Evolutionary conservation across 2,329 filamentous ascomycete species (phyloP).

Genomic region (Amesomyces nigricolor): DNA sequence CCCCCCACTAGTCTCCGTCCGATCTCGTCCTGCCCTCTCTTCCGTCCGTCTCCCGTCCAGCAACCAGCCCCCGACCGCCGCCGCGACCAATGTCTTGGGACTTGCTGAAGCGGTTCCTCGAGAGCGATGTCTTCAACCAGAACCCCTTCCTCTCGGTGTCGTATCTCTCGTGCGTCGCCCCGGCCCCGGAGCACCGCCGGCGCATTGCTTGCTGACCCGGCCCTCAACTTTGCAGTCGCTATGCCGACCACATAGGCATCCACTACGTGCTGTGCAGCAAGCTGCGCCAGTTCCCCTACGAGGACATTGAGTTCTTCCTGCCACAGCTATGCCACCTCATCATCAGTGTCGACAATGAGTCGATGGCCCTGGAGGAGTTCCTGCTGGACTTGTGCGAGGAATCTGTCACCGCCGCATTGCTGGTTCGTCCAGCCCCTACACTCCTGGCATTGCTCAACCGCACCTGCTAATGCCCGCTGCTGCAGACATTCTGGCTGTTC

Average conservation of each 20-base stretch:
- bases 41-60: constrained; percentile 7
- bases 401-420: constrained; percentile 74
- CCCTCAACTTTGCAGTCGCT: constrained; percentile 54
- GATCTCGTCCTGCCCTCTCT: constrained; percentile 13
- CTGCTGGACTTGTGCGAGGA: constrained; percentile 81
- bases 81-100: constrained; percentile 60
- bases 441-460: not conserved
- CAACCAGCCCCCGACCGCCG: constrained; percentile 8
- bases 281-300: constrained; percentile 81
- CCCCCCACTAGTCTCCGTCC: constrained; percentile 4
- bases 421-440: constrained; percentile 50
- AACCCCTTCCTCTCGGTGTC: constrained; percentile 84
- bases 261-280: constrained; percentile 86
- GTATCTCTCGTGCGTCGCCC: constrained; percentile 69
- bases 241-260: constrained; percentile 84
- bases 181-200: not conserved
- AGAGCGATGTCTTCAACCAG: constrained; percentile 90
- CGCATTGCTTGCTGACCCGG: constrained; percentile 3
- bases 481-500: constrained; percentile 82
- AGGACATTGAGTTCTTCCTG: constrained; percentile 89
- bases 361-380: constrained; percentile 85
- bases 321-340: constrained; percentile 83
- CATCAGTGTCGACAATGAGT: constrained; percentile 85
- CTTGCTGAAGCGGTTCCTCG: constrained; percentile 82
- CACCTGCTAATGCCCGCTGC: constrained; percentile 21